phyloP scores from a whole-genome alignment of 306 rosid species.

The Arachis hypogaea region DNA sequence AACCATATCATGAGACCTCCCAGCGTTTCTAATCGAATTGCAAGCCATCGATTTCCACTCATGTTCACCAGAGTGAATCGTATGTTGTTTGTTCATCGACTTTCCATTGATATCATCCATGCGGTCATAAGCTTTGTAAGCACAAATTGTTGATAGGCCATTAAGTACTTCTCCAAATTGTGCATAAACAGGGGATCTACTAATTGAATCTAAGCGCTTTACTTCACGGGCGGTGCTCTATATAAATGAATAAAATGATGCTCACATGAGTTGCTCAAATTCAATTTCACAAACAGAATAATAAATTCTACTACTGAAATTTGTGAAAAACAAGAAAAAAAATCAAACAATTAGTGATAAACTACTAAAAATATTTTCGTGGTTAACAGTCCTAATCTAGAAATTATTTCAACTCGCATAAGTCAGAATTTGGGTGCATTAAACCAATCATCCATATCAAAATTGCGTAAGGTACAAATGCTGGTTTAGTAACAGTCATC shows the following conservation, averaged over 20 bases:
- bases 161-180: constrained; percentile 96
- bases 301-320: background rate
- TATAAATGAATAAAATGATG: constrained; percentile 25
- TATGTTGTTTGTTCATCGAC: constrained; percentile 88
- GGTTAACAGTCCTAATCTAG: background rate
- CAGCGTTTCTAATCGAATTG: constrained; percentile 76
- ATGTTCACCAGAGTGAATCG: constrained; percentile 72
- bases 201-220: constrained; percentile 87
- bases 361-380: background rate
- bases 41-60: constrained; percentile 80
- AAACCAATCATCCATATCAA: too few relatives aligned
- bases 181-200: constrained; percentile 97
- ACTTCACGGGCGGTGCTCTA: constrained; percentile 95
- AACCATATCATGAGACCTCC: constrained; percentile 97
- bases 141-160: constrained; percentile 85
- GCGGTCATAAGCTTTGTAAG: constrained; percentile 89
- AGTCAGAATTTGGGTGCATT: background rate
- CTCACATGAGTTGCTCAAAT: constrained; percentile 3
- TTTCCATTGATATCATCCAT: constrained; percentile 88
- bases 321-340: background rate
- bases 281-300: background rate
- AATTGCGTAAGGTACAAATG: too few relatives aligned
- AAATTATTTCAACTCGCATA: too few relatives aligned
- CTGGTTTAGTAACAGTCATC: background rate
- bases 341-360: background rate